Evolutionary conservation across 1,284 basidiomycete genomes (phyloP), one percentile per base, ranked within the genome.

Genomic region (Testicularia cyperi): DNA sequence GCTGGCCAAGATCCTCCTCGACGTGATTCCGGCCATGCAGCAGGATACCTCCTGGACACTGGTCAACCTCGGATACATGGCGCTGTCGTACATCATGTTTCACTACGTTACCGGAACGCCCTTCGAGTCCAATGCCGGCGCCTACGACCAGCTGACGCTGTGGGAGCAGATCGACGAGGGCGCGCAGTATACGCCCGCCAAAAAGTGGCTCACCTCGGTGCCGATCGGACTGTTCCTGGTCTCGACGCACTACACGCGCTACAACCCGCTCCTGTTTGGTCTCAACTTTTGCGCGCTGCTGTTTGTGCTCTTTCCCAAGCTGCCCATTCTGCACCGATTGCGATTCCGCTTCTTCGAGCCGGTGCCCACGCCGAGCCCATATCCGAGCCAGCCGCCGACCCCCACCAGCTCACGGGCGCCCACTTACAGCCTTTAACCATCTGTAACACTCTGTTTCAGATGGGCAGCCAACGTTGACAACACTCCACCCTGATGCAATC

Each of bases 141-240:
- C 90, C 5, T 98, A 95, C 79, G 94, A 98, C 77, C 90, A 96
- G 67, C 82, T 98, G 36, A 98, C 95, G 0, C 80, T 99, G 20
- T 99, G 94, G 94, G 94, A 99, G 77, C 94, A 99, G 82, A 99
- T 99, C 53, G 94, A 99, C 78, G 88, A 90, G 52, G 94, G 94
- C 28, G 94, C 92, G 0, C 94, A 98, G 73, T 95, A 98, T 78
- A 99, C 94, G 2, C 94, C 94, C 0, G 87, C 94, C 3, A 96
- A 94, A 81, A 99, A 99, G 77, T 98, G 92, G 90, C 81, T 99
- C 29, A 85, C 95, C 44, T 86, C 84, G 47, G 86, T 95, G 8
- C 94, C 94, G 2, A 88, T 97, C 69, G 83, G 84, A 25, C 80
- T 99, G 90, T 98, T 98, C 80, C 83, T 99, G 35, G 85, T 90